Evolutionary conservation across 768 basidiomycete genomes (phyloP).

Genomic region (Auricularia cornea): DNA sequence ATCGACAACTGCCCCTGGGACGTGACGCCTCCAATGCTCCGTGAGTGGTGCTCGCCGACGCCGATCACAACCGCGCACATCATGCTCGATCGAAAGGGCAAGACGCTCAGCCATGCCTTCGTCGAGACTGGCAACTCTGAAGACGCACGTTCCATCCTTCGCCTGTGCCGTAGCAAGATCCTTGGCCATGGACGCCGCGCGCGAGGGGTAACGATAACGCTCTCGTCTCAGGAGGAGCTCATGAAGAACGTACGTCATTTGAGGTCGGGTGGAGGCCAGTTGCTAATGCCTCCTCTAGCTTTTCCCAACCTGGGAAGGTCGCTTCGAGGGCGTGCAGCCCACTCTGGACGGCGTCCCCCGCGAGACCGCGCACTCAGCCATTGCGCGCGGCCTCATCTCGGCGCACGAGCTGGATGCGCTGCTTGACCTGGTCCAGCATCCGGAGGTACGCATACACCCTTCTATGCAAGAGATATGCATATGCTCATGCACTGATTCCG

Average conservation of each 20-base stretch:
- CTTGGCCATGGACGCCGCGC: slow-evolving; percentile 72
- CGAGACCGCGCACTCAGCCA: slow-evolving; percentile 47
- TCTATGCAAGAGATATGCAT: slow-evolving; percentile 4
- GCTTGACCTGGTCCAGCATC: slow-evolving; percentile 62
- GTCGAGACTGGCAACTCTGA: slow-evolving; percentile 56
- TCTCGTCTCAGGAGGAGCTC: slow-evolving; percentile 70
- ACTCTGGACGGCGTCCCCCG: slow-evolving; percentile 56
- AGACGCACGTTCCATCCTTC: slow-evolving; percentile 24
- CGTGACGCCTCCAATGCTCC: slow-evolving; percentile 70
- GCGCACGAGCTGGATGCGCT: slow-evolving; percentile 60
- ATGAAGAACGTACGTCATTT: slow-evolving; percentile 61
- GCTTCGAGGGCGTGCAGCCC: slow-evolving; percentile 56
- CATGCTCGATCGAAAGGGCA: slow-evolving; percentile 71
- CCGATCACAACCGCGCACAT: slow-evolving; percentile 67
- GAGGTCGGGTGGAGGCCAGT: too few relatives aligned
- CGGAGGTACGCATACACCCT: slow-evolving; percentile 30
- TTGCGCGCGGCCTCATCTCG: slow-evolving; percentile 59
- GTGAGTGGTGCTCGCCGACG: slow-evolving; percentile 44
- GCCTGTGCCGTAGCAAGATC: slow-evolving; percentile 37
- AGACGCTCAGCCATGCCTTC: slow-evolving; percentile 79
- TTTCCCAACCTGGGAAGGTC: slow-evolving; percentile 74
- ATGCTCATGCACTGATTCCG: slow-evolving; percentile 31
- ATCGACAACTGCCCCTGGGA: slow-evolving; percentile 92
- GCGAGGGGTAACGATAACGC: slow-evolving; percentile 75
- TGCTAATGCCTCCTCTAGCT: slow-evolving; percentile 34